Percentiles rank a stretch among this genome's conserved stretches.
Conservation (phyloP, 208 protist species). For the Vickermania spadyakhi region DNA sequence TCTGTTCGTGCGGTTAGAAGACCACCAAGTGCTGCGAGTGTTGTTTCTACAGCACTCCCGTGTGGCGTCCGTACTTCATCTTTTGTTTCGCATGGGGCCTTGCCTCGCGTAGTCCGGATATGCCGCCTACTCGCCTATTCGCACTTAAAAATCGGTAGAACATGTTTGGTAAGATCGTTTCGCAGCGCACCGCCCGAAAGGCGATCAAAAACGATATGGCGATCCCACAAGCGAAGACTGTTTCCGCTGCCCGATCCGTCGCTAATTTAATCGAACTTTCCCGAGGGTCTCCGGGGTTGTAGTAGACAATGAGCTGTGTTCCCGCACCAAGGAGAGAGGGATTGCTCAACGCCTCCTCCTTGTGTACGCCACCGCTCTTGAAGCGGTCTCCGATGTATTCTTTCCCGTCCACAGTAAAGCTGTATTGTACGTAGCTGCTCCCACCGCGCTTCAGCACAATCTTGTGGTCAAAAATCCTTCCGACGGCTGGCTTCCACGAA, state of each 20-base stretch:
- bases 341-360: conserved; percentile 76
- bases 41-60: conserved; percentile 39
- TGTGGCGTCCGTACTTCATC: conserved; percentile 81
- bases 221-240: conserved; percentile 56
- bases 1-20: too few relatives aligned
- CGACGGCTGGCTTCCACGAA: conserved; percentile 80
- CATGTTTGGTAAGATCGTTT: conserved; percentile 90
- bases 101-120: conserved; percentile 59
- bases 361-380: conserved; percentile 75
- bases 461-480: conserved; percentile 84
- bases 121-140: conserved; percentile 63
- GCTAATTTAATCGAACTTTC: conserved; percentile 85
- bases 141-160: conserved; percentile 81
- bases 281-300: conserved; percentile 72
- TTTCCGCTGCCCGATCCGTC: conserved; percentile 67
- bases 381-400: conserved; percentile 79
- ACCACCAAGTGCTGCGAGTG: too few relatives aligned
- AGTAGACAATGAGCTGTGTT: conserved; percentile 81
- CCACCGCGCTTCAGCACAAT: conserved; percentile 78
- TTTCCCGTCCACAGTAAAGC: conserved; percentile 57
- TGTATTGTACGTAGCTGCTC: conserved; percentile 77
- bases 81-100: conserved; percentile 53
- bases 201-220: conserved; percentile 59
- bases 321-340: conserved; percentile 76
- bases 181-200: conserved; percentile 78